Base-by-base conservation (phyloP, 1,284 basidiomycete species). In the Cronartium ribicola region DNA sequence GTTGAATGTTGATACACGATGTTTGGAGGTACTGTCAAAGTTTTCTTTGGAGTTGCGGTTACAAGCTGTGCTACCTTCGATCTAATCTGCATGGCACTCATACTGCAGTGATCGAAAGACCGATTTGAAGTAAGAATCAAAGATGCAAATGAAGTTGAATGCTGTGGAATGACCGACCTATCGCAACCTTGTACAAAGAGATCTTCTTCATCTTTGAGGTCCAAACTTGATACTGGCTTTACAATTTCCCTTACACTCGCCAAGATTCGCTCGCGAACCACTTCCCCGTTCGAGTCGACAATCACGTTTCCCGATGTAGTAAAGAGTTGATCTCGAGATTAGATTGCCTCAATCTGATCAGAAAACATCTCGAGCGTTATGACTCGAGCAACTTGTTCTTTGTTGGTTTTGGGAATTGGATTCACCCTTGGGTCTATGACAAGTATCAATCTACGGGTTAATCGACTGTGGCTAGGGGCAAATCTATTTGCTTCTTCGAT, bases 401-500 rank as follows among this genome's bases (percentile, higher is more conserved):
- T 64, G 7, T 6, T 20, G 4, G 62, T 64, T 10, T 20, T 39
- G 1, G 62, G 62, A 17, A 64, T 11, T 40, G 62, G 40, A 5
- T 6, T 40, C 6, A 41, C 4, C 29, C 62, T 20, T 5, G 29
- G 29, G 43, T 64, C 62, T 6, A 22, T 64, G 10, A 43, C 11
- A 0, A 64, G 29, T 4, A 64, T 64, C n/a, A 40, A 20, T 13
- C 43, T 13, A 14, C 37, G 13, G 8, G 17, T 20, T 13, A 64
- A 14, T 37, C 40, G 36, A n/a, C 62, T 64, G 37, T 64, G 62
- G 37, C 1, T 64, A 17, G 62, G 40, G 29, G 62, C 62, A 41
- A 39, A 40, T 20, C 40, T 64, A 43, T 64, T 64, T 6, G 43
- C 13, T 64, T 43, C 37, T 43, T 64, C 37, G 4, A 64, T 43